Percentiles rank a stretch among this genome's conserved stretches.
Evolutionary conservation across 2,329 filamentous ascomycete genomes (phyloP).

Genomic region (Exophiala phaeomuriformis): DNA sequence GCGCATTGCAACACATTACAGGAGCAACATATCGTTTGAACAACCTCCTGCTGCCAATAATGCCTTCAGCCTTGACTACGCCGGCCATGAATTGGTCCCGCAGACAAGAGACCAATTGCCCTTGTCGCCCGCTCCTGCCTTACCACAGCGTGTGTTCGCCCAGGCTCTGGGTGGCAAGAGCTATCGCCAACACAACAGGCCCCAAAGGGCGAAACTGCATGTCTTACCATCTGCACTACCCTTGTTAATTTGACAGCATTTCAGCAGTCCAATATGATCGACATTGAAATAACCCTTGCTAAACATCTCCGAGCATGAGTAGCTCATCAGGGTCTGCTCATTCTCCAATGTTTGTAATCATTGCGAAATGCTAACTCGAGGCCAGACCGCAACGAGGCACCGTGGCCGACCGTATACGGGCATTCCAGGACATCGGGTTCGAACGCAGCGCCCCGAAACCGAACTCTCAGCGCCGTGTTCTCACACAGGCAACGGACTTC

Average conservation of each 20-base stretch:
- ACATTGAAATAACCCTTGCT: constrained; percentile 9
- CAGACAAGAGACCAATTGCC: too few species aligned
- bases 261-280: constrained; percentile 6
- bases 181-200: background rate
- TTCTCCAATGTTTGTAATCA: background rate
- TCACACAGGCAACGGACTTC: constrained; percentile 6
- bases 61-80: too few species aligned
- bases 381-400: constrained; percentile 20
- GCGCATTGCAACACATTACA: too few species aligned
- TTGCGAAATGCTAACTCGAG: constrained; percentile 1
- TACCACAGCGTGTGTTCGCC: background rate
- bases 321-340: constrained; percentile 11
- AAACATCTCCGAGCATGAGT: constrained; percentile 17
- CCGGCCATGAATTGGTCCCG: too few species aligned
- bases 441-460: constrained; percentile 8
- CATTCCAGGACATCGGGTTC: constrained; percentile 21
- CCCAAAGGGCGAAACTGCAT: background rate
- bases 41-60: background rate
- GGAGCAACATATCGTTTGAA: background rate
- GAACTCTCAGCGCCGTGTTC: constrained; percentile 6
- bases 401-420: constrained; percentile 25
- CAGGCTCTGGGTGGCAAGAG: background rate
- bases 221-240: background rate
- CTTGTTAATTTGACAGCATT: background rate
- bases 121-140: background rate